phyloP scores from a whole-genome alignment of 176 grass and related monocot species.

The Triticum monococcum region DNA sequence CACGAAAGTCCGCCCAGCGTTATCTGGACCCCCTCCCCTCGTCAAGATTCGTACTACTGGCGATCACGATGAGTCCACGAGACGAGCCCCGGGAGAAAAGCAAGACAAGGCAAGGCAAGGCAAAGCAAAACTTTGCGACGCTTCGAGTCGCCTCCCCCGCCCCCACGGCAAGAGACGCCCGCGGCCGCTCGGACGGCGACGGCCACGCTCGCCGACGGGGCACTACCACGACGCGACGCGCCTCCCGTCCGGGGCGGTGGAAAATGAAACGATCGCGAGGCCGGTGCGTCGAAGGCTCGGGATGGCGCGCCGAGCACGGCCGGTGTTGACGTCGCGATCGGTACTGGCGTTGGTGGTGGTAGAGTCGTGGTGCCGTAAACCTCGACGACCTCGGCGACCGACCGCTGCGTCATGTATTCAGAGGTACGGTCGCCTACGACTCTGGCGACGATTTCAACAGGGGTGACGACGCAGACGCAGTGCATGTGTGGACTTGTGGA shows the following conservation, averaged over 20 bases:
- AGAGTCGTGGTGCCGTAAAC: not conserved
- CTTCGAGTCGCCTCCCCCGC: constrained; percentile 8
- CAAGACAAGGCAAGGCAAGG: not conserved
- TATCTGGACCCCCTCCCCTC: not conserved
- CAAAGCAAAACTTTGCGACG: not conserved
- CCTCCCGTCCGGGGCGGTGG: too few relatives aligned
- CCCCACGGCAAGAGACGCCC: constrained; percentile 1
- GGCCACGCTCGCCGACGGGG: constrained; percentile 6
- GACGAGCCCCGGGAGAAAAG: not conserved
- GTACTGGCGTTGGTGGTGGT: not conserved
- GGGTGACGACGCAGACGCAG: not conserved
- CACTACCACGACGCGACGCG: not conserved
- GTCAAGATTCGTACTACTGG: constrained; percentile 15
- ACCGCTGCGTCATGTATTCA: not conserved
- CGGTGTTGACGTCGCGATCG: not conserved
- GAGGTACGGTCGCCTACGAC: not conserved
- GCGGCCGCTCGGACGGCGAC: not conserved
- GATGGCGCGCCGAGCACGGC: not conserved
- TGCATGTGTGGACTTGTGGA: not conserved
- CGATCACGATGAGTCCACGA: not conserved
- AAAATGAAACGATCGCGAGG: too few relatives aligned
- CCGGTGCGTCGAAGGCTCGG: not conserved
- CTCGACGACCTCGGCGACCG: not conserved
- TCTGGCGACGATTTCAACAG: not conserved
- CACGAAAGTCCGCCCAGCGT: not conserved